Evolutionary conservation across 345 rosid genomes (phyloP), one percentile per base, ranked within the genome.

Genomic region (Draba incana): DNA sequence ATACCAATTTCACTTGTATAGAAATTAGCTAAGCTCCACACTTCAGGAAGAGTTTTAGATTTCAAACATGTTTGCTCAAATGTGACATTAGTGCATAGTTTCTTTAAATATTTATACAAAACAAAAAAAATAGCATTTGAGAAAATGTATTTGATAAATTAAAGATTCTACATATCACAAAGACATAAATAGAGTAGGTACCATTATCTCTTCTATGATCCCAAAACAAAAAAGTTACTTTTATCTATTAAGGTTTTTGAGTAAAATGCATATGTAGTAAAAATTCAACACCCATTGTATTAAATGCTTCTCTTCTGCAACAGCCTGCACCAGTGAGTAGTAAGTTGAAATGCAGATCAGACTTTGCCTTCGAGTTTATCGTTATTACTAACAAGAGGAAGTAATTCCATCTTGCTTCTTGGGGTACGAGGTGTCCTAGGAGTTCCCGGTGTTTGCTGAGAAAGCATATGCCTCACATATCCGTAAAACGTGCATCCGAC

Each of bases 401-500:
- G 90, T 47, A 95, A 74, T 67, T 92, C 97, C 80, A 86, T 85
- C 67, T 76, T 77, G 78, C 58, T 85, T 71, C 88, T 85, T 1
- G 97, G 95, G 8, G 98, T 88, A 57, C 90, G 81, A 27, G 98
- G 98, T 6, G 97, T 91, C 64, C 96, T 73, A 44, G 97, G 97
- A 44, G 96, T 87, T 64, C 94, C 92, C 0, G 93, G 87, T 1
- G 72, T 69, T 77, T 86, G 97, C 53, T 92, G 97, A 8, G 96
- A 81, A 33, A 95, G 85, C 88, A 71, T 77, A 75, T 95, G 98
- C 69, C 99, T 82, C 47, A 92, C 89, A 14, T 92, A 95, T 33
- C 99, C 99, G 14, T 95, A 95, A 74, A 92, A 92, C 0, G 98
- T 95, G 77, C 99, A 95, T 8, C 98, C 99, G 54, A 84, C 58